Percentiles rank a stretch among this genome's conserved stretches.
These are phyloP conservation scores for Vitis hybrid DNA, from an alignment of 177 flowering plant genomes.

Conservation along the genomic window DNA sequence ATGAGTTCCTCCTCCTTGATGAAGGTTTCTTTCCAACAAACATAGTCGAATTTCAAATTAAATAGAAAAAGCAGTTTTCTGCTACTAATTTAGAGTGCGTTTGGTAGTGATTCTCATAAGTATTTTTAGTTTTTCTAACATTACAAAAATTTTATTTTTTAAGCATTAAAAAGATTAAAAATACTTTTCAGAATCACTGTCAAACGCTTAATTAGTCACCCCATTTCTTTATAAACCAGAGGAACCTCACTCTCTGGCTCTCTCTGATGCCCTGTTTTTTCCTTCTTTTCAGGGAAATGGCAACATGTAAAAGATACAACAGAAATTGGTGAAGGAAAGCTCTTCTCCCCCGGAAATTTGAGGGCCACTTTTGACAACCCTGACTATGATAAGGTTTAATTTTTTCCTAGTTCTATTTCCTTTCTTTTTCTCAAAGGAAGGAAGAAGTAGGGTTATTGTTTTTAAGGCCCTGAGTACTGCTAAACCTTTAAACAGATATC, in stretches of 20 bases:
- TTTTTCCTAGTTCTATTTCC: neutral
- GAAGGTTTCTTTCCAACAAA: constrained; percentile 56
- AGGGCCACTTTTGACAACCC: constrained; percentile 92
- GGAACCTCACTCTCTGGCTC: neutral
- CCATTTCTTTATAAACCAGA: neutral
- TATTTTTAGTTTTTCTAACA: no score
- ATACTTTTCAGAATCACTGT: no score
- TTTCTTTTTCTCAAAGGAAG: neutral
- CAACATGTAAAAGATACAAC: constrained; percentile 95
- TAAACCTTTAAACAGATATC: neutral
- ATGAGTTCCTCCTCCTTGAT: constrained; percentile 92
- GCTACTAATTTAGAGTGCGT: neutral
- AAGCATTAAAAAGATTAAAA: no score
- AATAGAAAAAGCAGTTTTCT: neutral
- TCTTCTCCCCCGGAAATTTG: constrained; percentile 95
- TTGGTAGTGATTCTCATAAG: rapidly evolving
- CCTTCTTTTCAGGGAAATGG: constrained; percentile 71
- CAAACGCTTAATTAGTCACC: neutral
- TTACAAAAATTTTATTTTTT: no score
- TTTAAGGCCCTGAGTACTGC: no score
- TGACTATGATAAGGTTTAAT: constrained; percentile 66
- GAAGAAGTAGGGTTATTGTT: no score
- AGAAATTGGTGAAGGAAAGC: constrained; percentile 85
- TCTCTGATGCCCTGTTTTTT: neutral
- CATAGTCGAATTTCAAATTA: neutral